These are phyloP conservation scores for Gliomastix tumulicola DNA, from an alignment of 2,329 filamentous ascomycete genomes.

Conservation along the genomic window DNA sequence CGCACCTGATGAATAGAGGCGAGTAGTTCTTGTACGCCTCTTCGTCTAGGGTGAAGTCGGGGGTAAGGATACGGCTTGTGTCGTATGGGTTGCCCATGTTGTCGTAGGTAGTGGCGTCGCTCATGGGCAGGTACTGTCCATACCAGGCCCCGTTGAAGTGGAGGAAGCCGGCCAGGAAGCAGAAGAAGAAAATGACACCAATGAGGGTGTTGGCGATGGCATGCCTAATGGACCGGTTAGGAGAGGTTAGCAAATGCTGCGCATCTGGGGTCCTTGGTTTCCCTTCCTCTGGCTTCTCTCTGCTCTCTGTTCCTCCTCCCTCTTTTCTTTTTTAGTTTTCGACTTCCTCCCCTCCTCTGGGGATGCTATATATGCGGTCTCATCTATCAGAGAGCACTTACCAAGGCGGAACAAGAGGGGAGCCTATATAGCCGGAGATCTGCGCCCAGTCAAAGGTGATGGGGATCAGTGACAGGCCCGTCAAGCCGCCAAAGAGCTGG, in stretches of 20 bases:
- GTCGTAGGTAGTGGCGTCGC: constrained; percentile 63
- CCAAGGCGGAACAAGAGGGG: constrained; percentile 64
- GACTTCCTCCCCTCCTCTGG: no score
- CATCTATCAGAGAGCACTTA: constrained; percentile 21
- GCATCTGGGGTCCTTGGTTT: no score
- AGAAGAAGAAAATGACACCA: constrained; percentile 58
- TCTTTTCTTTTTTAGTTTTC: no score
- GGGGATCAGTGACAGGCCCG: constrained; percentile 60
- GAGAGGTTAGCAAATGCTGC: no score
- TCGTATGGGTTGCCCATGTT: constrained; percentile 61
- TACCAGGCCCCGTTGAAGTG: constrained; percentile 65
- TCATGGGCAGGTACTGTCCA: constrained; percentile 59
- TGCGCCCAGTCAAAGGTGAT: constrained; percentile 76
- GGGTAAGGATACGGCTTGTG: constrained; percentile 53
- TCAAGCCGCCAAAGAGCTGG: constrained; percentile 64
- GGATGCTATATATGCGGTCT: no score
- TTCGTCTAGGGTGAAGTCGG: constrained; percentile 55
- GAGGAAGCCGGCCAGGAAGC: constrained; percentile 49
- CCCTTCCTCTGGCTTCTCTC: no score
- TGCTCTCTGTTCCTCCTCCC: no score
- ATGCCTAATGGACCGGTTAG: no score
- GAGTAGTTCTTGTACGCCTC: constrained; percentile 61
- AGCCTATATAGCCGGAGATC: constrained; percentile 60
- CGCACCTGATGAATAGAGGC: constrained; percentile 54
- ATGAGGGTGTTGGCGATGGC: constrained; percentile 68